phyloP scores from a whole-genome alignment of 768 basidiomycete genomes.

The Leccinellum rugosiceps region DNA sequence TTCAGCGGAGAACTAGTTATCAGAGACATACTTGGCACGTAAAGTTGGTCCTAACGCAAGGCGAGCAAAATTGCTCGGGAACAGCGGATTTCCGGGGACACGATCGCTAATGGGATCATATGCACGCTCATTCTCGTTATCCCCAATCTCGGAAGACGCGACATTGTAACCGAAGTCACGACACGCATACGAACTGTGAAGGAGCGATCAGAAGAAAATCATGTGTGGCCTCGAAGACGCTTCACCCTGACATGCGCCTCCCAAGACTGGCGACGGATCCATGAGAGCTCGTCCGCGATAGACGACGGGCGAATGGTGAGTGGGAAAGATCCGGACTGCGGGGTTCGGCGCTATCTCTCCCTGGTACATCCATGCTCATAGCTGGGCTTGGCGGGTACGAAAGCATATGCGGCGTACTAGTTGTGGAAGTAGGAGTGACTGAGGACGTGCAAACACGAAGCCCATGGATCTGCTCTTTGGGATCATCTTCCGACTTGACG shows the following conservation, averaged over 20 bases:
- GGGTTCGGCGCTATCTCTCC: slow-evolving; percentile 24
- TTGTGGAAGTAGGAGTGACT: slow-evolving; percentile 26
- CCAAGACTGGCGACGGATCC: slow-evolving; percentile 26
- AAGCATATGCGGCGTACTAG: slow-evolving; percentile 26
- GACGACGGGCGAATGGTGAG: slow-evolving; percentile 19
- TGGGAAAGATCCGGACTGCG: slow-evolving; percentile 24
- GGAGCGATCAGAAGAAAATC: background rate
- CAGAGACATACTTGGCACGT: slow-evolving; percentile 43
- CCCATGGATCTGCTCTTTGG: slow-evolving; percentile 48
- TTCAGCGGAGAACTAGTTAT: background rate
- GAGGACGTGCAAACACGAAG: slow-evolving; percentile 52
- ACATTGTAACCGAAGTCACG: slow-evolving; percentile 13
- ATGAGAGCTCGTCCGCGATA: slow-evolving; percentile 24
- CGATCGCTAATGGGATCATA: slow-evolving; percentile 61
- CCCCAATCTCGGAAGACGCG: slow-evolving; percentile 23
- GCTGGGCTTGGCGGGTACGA: slow-evolving; percentile 23
- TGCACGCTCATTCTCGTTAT: slow-evolving; percentile 27
- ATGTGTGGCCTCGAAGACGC: background rate
- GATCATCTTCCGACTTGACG: slow-evolving; percentile 15
- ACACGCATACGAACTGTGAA: slow-evolving; percentile 12
- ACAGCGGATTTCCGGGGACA: slow-evolving; percentile 70
- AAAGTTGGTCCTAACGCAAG: slow-evolving; percentile 66
- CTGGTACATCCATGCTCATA: slow-evolving; percentile 12
- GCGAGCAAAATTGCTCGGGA: slow-evolving; percentile 77
- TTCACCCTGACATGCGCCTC: slow-evolving; percentile 26